Evolutionary conservation across 2,329 filamentous ascomycete genomes (phyloP), one percentile per base, ranked within the genome.

Genomic region (Aspergillus luchuensis): DNA sequence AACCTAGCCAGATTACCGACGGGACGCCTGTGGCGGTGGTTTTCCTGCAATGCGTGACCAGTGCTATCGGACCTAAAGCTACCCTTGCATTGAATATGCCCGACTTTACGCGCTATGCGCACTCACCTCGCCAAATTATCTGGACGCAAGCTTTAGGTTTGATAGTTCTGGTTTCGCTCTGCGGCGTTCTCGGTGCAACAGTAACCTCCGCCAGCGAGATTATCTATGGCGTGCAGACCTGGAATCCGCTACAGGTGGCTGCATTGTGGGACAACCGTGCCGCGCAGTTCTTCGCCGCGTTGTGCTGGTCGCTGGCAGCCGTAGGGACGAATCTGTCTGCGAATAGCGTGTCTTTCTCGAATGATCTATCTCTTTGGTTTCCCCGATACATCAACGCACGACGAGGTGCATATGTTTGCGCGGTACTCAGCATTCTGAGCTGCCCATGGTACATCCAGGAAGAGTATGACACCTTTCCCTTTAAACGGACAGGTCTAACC

Each of bases 41-140:
- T 11, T 63, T 63, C 38, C 58, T 61, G 2, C 59, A 61, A 52
- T 61, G 59, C 19, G 51, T 58, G 5, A 61, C 59, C n/a, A 58
- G 50, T 4, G 56, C 59, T 8, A 61, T 61, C 33, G 59, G 59
- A 2, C 59, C 59, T 5, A 61, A 61, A 39, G 59, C 59, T 13
- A 61, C 59, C 11, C 59, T 61, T 3, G 59, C 59, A 15, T 25
- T 61, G 13, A 61, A 56, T 58, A 61, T 19, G 17, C 13, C 43
- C 33, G 61, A 63, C n/a, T 63, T 63, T 17, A 61, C 58, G 15
- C 58, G 61, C 2, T 63, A 61, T 51, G 52, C 61, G 3, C 56
- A 58, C 23, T 33, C 52, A 2, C 58, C 58, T 0, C 56, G 56
- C 5, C 51, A 61, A 6, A 53, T 59, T 2, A 51, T 59, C 38